phyloP scores from a whole-genome alignment of 805 yeast genomes.

The Metschnikowia kunwiensis region DNA sequence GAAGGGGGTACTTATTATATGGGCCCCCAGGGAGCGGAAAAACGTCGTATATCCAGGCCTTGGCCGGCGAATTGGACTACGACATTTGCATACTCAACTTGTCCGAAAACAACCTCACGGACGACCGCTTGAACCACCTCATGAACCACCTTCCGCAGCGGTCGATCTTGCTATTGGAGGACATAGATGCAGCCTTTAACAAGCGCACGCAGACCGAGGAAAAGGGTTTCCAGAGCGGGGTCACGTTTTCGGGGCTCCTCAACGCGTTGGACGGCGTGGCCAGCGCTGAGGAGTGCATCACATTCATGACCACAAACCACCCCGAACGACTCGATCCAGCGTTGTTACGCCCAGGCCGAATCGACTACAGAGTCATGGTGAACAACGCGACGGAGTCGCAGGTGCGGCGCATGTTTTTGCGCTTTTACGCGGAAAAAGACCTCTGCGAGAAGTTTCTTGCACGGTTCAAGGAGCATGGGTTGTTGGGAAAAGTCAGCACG shows the following conservation, averaged over 20 bases:
- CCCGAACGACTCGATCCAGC: constrained; percentile 95
- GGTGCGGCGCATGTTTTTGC: constrained; percentile 75
- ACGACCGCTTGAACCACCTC: constrained; percentile 88
- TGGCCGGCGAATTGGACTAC: constrained; percentile 95
- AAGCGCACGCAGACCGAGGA: constrained; percentile 74
- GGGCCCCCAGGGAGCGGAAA: constrained; percentile 99
- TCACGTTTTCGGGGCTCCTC: constrained; percentile 89
- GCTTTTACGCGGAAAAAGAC: constrained; percentile 71
- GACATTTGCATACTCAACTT: constrained; percentile 90
- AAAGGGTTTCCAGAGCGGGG: constrained; percentile 79
- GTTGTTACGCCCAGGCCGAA: constrained; percentile 88
- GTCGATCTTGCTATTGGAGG: constrained; percentile 81
- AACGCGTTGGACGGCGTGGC: constrained; percentile 98
- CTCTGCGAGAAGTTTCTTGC: constrained; percentile 52
- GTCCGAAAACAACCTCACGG: constrained; percentile 88
- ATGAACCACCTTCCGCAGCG: constrained; percentile 96
- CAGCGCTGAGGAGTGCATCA: constrained; percentile 92
- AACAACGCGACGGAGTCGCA: constrained; percentile 87
- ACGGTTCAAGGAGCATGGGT: constrained; percentile 44
- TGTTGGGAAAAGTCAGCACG: constrained; percentile 59
- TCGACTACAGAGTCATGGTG: constrained; percentile 77
- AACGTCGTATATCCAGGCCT: constrained; percentile 91
- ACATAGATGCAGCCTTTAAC: constrained; percentile 93
- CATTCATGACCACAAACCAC: constrained; percentile 98
- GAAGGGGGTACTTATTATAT: constrained; percentile 88